Evolutionary conservation across 2,329 filamentous ascomycete genomes (phyloP).

Genomic region (Ophidiomyces ophidiicola): DNA sequence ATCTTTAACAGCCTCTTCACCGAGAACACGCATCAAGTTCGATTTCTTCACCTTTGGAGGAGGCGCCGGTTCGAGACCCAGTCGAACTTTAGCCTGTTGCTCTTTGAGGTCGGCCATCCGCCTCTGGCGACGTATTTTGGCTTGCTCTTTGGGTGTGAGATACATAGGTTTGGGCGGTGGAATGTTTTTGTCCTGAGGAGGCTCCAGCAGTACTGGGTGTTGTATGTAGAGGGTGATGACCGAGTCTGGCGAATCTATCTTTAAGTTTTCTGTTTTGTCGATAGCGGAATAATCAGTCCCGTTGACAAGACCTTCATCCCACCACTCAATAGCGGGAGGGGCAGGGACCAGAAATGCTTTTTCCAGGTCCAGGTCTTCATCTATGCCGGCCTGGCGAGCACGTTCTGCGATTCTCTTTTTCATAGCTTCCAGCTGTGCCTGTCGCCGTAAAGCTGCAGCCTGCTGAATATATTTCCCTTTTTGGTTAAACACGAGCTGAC

Average conservation of each 20-base stretch:
- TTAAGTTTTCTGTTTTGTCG: constrained; percentile 52
- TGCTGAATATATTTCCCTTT: constrained; percentile 97
- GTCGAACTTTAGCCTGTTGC: constrained; percentile 85
- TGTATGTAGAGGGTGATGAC: constrained; percentile 88
- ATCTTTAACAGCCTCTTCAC: constrained; percentile 86
- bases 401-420: constrained; percentile 84
- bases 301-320: constrained; percentile 78
- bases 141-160: constrained; percentile 79
- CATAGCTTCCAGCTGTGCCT: constrained; percentile 83
- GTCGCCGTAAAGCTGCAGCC: constrained; percentile 74
- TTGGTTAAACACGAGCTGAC: constrained; percentile 77
- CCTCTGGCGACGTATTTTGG: constrained; percentile 77
- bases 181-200: constrained; percentile 74
- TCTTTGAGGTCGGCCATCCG: constrained; percentile 91
- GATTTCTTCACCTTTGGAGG: constrained; percentile 94
- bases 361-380: constrained; percentile 79
- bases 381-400: constrained; percentile 79
- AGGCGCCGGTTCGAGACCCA: constrained; percentile 79
- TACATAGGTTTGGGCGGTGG: constrained; percentile 80
- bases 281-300: constrained; percentile 63
- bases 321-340: constrained; percentile 90
- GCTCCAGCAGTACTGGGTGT: constrained; percentile 80
- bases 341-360: constrained; percentile 75
- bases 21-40: constrained; percentile 93
- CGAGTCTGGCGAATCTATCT: constrained; percentile 64